These are phyloP conservation scores for Teratosphaeria nubilosa DNA, from an alignment of 2,329 filamentous ascomycete genomes.

Conservation along the genomic window DNA sequence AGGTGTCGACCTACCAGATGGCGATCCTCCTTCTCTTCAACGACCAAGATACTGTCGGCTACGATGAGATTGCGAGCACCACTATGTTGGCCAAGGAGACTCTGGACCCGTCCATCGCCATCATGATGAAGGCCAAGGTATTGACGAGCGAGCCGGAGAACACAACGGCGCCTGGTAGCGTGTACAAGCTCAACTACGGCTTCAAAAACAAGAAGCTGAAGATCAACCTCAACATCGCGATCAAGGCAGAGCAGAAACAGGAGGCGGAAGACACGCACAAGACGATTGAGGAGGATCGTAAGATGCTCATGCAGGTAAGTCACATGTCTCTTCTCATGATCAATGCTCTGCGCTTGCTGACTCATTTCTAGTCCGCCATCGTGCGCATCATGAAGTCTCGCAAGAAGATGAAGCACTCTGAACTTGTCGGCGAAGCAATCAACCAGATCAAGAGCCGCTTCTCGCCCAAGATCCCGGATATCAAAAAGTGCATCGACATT, in stretches of 20 bases:
- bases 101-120: constrained; percentile 73
- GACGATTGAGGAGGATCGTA: constrained; percentile 96
- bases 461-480: constrained; percentile 83
- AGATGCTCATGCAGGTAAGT: constrained; percentile 88
- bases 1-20: constrained; percentile 97
- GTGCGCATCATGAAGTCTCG: constrained; percentile 99
- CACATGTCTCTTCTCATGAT: constrained; percentile 1
- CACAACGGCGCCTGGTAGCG: constrained; percentile 59
- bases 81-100: constrained; percentile 74
- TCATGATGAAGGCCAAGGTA: constrained; percentile 90
- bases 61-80: constrained; percentile 75
- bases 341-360: constrained; percentile 21
- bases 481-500: constrained; percentile 99
- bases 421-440: constrained; percentile 91
- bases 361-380: constrained; percentile 67
- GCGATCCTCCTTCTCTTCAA: constrained; percentile 92
- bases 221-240: constrained; percentile 87
- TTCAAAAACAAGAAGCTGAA: constrained; percentile 99
- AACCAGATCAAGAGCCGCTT: constrained; percentile 89
- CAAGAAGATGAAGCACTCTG: constrained; percentile 96
- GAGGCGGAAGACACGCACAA: constrained; percentile 97
- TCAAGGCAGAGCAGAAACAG: constrained; percentile 92
- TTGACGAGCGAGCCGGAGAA: constrained; percentile 61
- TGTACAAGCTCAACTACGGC: constrained; percentile 78
- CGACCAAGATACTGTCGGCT: constrained; percentile 72